Evolutionary conservation across 2,329 filamentous ascomycete genomes (phyloP).

Genomic region (Aotearoamyces nothofagi): DNA sequence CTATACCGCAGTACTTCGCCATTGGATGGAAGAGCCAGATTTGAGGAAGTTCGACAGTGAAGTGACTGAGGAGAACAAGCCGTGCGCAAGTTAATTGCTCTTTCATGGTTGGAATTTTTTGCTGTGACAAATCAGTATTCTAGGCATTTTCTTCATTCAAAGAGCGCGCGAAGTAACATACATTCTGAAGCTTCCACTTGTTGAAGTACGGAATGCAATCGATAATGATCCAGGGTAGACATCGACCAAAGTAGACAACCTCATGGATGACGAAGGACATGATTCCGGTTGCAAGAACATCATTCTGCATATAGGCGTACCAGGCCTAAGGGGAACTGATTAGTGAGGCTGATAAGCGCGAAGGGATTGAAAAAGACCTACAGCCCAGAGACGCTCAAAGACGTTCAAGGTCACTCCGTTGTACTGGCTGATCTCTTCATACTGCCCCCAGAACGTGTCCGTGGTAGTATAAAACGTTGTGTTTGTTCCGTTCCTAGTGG

Average conservation of each 20-base stretch:
- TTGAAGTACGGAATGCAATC: slow-evolving; percentile 78
- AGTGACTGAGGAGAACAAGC: slow-evolving; percentile 86
- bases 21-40: slow-evolving; percentile 99
- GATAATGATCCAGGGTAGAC: slow-evolving; percentile 83
- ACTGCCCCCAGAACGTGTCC: background rate
- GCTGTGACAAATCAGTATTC: slow-evolving; percentile 15
- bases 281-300: slow-evolving; percentile 89
- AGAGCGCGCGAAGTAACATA: slow-evolving; percentile 26
- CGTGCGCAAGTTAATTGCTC: slow-evolving; percentile 93
- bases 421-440: background rate
- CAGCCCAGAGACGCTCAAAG: slow-evolving; percentile 82
- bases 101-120: slow-evolving; percentile 75
- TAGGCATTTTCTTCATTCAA: slow-evolving; percentile 7
- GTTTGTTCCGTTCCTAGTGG: too few relatives aligned
- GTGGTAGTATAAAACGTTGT: background rate
- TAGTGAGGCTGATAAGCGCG: slow-evolving; percentile 16
- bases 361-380: slow-evolving; percentile 36
- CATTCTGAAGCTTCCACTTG: slow-evolving; percentile 87
- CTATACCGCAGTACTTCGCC: slow-evolving; percentile 82
- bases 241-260: slow-evolving; percentile 78
- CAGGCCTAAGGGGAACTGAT: too few relatives aligned
- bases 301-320: slow-evolving; percentile 98
- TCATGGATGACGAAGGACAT: slow-evolving; percentile 97
- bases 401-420: slow-evolving; percentile 48
- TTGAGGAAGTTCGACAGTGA: slow-evolving; percentile 94